Evolutionary conservation across 305 asterid genomes (phyloP), one percentile per base, ranked within the genome.

Genomic region (Plantago rigida): DNA sequence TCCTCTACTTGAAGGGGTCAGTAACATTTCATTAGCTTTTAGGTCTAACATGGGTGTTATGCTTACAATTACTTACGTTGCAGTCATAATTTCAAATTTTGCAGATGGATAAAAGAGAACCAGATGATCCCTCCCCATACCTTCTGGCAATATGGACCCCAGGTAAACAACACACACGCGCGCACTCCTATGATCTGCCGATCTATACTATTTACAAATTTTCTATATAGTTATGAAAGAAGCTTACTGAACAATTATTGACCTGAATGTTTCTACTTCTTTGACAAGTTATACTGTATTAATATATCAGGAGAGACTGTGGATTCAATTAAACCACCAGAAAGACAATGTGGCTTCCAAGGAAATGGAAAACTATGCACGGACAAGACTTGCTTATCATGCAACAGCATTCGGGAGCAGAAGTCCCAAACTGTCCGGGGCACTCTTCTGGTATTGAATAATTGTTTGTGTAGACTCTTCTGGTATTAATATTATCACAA

Each of bases 401-500:
- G 99, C 87, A 89, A 82, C 71, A 84, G 96, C 75, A 71, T 82
- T 67, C 90, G 97, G 56, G 97, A 93, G 89, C 87, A 87, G 51
- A 75, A 74, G 51, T 72, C 90, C 62, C 92, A 89, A 78, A 93
- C 90, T 52, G 97, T 93, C 61, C 69, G 99, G 74, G 99, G 99
- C 72, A 93, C 99, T 57, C 73, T 93, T 74, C 81, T 93, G 95
- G 99, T 93, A 77, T 73, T 0, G 5, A 31, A 31, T 5, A 31
- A 31, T 31, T 3, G 39, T 5, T 31, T 31, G 39, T 5, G 7
- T 3, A 17, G 19, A 93, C 99, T 57, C 73, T 93, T 74, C 81
- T 93, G 95, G 99, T 93, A 77, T 73, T 0, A 3, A 31, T 31
- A 31, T 31, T 0, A 5, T 31, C 39, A 31, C 5, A 0, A 31